Percentiles rank a stretch among this genome's conserved stretches.
Evolutionary conservation across 305 asterid genomes (phyloP).

Genomic region (Fraxinus platypoda): DNA sequence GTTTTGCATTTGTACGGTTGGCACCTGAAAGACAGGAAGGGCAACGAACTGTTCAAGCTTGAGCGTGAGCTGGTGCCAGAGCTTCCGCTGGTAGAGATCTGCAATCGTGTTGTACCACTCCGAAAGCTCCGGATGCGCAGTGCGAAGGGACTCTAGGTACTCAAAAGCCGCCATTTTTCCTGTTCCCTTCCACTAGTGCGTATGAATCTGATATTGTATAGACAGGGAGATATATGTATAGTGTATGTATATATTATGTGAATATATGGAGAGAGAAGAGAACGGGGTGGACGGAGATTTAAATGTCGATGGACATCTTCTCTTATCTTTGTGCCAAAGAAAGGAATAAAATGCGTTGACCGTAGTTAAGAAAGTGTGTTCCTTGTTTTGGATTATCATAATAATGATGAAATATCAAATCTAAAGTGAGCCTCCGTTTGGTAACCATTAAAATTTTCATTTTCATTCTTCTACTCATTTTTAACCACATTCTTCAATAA

Average conservation of each 20-base stretch:
- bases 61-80: slow-evolving; percentile 94
- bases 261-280: background rate
- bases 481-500: too few species aligned
- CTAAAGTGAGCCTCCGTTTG: too few species aligned
- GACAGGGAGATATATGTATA: slow-evolving; percentile 15
- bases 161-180: slow-evolving; percentile 74
- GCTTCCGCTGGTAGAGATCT: slow-evolving; percentile 96
- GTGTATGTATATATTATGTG: background rate
- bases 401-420: too few species aligned
- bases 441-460: too few species aligned
- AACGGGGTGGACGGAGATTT: slow-evolving; percentile 22
- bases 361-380: background rate
- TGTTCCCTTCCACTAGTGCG: slow-evolving; percentile 13
- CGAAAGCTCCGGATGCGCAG: slow-evolving; percentile 77
- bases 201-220: slow-evolving; percentile 16
- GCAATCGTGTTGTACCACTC: slow-evolving; percentile 82
- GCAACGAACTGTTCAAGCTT: slow-evolving; percentile 94
- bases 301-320: background rate
- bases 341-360: slow-evolving; percentile 27
- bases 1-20: background rate
- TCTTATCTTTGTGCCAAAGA: slow-evolving; percentile 41
- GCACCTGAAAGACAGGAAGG: slow-evolving; percentile 83
- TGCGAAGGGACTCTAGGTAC: slow-evolving; percentile 73
- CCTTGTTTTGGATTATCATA: too few species aligned
- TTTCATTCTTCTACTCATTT: too few species aligned